A percentile compares a stretch with the other conserved stretches of the same genome.
phyloP scores from a whole-genome alignment of 768 basidiomycete species.

The Mycena kentingensis region DNA sequence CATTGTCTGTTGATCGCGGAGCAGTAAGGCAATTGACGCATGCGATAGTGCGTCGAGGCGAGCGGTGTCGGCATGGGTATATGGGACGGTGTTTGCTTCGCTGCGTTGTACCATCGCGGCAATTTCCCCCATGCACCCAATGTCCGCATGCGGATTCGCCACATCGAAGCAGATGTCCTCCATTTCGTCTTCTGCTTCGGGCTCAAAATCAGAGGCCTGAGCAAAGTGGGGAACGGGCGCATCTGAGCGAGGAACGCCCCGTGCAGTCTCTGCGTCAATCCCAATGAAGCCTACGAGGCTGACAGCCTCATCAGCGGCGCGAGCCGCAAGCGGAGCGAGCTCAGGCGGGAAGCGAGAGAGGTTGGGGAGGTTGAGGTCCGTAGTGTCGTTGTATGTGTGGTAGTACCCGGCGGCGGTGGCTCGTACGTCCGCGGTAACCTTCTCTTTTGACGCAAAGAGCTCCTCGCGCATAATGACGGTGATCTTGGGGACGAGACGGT shows the following conservation, averaged over 20 bases:
- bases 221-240: no score
- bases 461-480: no score
- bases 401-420: no score
- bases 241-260: no score
- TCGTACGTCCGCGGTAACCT: no score
- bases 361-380: neutral
- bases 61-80: no score
- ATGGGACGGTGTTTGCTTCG: no score
- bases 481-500: slow-evolving; percentile 33
- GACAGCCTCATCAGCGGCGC: neutral
- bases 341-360: neutral
- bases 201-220: no score
- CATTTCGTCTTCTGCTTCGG: no score
- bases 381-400: no score
- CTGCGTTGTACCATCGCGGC: no score
- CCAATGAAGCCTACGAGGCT: neutral
- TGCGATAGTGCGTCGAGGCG: neutral
- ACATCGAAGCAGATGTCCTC: neutral
- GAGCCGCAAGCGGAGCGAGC: neutral
- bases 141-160: neutral
- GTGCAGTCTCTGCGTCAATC: neutral
- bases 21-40: neutral
- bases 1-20: neutral
- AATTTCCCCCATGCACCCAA: neutral
- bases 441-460: no score